phyloP scores from a whole-genome alignment of 345 rosid genomes.

The Citrus maxima region DNA sequence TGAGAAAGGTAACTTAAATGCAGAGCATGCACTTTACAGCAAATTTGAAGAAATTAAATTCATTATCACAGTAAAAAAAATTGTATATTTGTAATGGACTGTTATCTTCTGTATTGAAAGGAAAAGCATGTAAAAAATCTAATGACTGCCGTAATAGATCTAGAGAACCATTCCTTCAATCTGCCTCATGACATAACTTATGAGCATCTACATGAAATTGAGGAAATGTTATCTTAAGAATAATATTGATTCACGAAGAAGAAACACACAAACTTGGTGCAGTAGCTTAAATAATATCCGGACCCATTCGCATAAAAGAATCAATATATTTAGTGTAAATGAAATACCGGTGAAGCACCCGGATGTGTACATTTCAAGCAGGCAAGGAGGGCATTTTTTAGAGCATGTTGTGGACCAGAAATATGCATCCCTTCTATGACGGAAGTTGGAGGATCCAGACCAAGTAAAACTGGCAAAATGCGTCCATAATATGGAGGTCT shows the following conservation, averaged over 20 bases:
- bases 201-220: not conserved
- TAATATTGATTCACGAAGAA: not conserved
- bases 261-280: not conserved
- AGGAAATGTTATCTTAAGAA: not conserved
- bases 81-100: not conserved
- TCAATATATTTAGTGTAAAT: conserved; percentile 8
- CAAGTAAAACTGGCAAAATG: conserved; percentile 87
- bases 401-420: conserved; percentile 60
- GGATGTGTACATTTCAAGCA: conserved; percentile 88
- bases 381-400: conserved; percentile 64
- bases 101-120: not conserved
- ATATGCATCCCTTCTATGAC: conserved; percentile 56
- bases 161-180: not conserved
- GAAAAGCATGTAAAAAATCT: not conserved
- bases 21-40: not conserved
- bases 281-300: not conserved
- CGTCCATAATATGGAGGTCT: conserved; percentile 91
- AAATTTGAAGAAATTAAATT: not conserved
- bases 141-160: not conserved
- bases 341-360: conserved; percentile 91
- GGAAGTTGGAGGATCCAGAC: conserved; percentile 70
- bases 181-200: not conserved
- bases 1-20: not conserved
- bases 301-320: not conserved
- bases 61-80: not conserved